Percentiles rank a stretch among this genome's conserved stretches.
phyloP scores from a whole-genome alignment of 1,139 yeast genomes.

The Debaryomyces singareniensis region DNA sequence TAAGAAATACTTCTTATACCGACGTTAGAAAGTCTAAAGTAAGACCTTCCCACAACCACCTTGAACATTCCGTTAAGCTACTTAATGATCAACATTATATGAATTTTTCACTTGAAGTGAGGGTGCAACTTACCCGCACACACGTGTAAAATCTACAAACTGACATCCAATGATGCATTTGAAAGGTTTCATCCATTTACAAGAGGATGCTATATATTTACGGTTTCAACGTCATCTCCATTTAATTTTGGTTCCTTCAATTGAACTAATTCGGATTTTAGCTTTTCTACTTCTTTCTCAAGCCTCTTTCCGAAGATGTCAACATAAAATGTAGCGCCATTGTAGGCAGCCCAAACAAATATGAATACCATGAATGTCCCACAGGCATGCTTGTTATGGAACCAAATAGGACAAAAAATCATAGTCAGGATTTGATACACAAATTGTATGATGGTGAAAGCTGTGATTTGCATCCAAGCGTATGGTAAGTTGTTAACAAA shows the following conservation, averaged over 20 bases:
- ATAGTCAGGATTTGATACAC: slow-evolving; percentile 83
- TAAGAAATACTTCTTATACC: slow-evolving; percentile 5
- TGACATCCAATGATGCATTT: too few species aligned
- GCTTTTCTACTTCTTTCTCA: slow-evolving; percentile 70
- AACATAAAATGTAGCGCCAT: slow-evolving; percentile 91
- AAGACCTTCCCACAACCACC: neutral
- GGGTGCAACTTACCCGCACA: too few species aligned
- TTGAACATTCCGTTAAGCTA: slow-evolving; percentile 1
- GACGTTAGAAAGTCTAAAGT: neutral
- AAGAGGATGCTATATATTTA: too few species aligned
- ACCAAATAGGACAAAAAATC: slow-evolving; percentile 87
- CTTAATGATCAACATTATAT: too few species aligned
- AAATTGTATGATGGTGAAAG: slow-evolving; percentile 83
- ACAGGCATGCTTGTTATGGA: slow-evolving; percentile 60
- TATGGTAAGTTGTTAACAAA: slow-evolving; percentile 81
- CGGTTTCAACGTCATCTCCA: neutral
- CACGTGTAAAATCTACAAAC: too few species aligned
- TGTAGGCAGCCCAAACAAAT: slow-evolving; percentile 74
- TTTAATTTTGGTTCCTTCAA: slow-evolving; percentile 42
- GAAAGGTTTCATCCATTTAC: too few species aligned
- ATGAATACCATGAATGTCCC: slow-evolving; percentile 63
- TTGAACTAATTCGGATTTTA: slow-evolving; percentile 61
- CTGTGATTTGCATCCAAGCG: slow-evolving; percentile 73
- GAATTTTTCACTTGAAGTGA: too few species aligned
- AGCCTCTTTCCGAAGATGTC: slow-evolving; percentile 86